Evolutionary conservation across 345 rosid species (phyloP).

Genomic region (Eucalyptus coolabah): DNA sequence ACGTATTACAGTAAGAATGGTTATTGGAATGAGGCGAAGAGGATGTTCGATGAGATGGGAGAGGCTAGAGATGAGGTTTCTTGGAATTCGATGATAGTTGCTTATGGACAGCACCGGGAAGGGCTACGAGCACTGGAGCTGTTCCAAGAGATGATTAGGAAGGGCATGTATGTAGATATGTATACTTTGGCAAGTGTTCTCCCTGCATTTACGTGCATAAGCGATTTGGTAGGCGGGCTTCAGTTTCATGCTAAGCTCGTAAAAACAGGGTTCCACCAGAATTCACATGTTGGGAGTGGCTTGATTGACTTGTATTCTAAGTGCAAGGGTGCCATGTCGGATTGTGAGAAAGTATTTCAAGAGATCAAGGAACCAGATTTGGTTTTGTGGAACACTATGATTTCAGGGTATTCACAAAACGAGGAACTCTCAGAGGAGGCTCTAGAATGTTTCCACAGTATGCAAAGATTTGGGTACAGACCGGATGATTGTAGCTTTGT

Average conservation of each 20-base stretch:
- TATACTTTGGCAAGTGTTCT: conserved; percentile 74
- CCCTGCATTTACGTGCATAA: conserved; percentile 53
- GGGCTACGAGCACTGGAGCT: conserved; percentile 53
- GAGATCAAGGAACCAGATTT: conserved; percentile 56
- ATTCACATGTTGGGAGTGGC: conserved; percentile 80
- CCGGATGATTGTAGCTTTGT: conserved; percentile 92
- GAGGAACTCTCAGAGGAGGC: conserved; percentile 65
- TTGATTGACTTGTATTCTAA: conserved; percentile 84
- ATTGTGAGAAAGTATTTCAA: conserved; percentile 49
- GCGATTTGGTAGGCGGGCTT: conserved; percentile 51
- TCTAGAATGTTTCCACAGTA: conserved; percentile 41
- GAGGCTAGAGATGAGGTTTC: conserved; percentile 67
- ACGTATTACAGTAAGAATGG: conserved; percentile 61
- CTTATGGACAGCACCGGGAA: conserved; percentile 72
- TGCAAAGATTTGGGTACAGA: conserved; percentile 48
- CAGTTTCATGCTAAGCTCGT: conserved; percentile 65
- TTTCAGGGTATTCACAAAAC: conserved; percentile 64
- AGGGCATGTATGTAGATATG: conserved; percentile 54
- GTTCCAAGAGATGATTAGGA: conserved; percentile 51
- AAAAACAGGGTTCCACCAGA: conserved; percentile 61
- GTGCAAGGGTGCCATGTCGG: conserved; percentile 46
- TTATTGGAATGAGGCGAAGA: conserved; percentile 46
- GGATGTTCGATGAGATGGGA: conserved; percentile 47
- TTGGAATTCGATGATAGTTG: conserved; percentile 94
- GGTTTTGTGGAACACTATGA: conserved; percentile 78